phyloP scores from a whole-genome alignment of 2,329 filamentous ascomycete genomes.

The Trichoderma guizhouense region DNA sequence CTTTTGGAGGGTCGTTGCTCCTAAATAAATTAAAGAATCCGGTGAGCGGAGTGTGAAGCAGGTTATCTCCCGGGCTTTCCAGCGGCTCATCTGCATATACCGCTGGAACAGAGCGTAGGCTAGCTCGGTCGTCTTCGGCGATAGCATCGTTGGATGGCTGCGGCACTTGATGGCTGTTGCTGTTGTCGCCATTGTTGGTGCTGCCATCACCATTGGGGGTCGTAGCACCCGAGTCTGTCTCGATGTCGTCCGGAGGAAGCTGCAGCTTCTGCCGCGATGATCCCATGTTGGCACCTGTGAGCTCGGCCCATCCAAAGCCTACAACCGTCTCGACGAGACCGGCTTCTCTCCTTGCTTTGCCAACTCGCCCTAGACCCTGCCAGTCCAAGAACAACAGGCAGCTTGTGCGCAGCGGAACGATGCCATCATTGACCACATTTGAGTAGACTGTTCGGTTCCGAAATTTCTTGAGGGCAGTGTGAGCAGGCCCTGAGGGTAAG shows the following conservation, averaged over 20 bases:
- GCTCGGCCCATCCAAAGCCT: slow-evolving; percentile 90
- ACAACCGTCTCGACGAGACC: slow-evolving; percentile 90
- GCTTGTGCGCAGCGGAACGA: slow-evolving; percentile 90
- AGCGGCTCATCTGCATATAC: slow-evolving; percentile 27
- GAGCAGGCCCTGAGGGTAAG: slow-evolving; percentile 85
- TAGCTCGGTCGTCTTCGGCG: slow-evolving; percentile 62
- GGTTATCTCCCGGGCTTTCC: slow-evolving; percentile 29
- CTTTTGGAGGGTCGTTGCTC: slow-evolving; percentile 49
- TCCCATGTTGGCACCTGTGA: slow-evolving; percentile 67
- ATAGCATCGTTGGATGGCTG: slow-evolving; percentile 65
- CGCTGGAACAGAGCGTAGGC: slow-evolving; percentile 46
- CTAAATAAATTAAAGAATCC: slow-evolving; percentile 74
- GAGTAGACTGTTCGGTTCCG: slow-evolving; percentile 90
- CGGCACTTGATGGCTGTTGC: slow-evolving; percentile 59
- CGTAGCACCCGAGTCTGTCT: slow-evolving; percentile 33
- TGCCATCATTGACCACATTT: slow-evolving; percentile 96
- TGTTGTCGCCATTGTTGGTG: slow-evolving; percentile 26
- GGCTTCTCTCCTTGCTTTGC: slow-evolving; percentile 89
- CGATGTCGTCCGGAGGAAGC: slow-evolving; percentile 35
- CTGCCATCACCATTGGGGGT: slow-evolving; percentile 27
- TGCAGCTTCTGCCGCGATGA: slow-evolving; percentile 45
- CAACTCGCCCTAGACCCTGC: slow-evolving; percentile 87
- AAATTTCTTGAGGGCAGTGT: slow-evolving; percentile 82
- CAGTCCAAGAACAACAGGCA: slow-evolving; percentile 96
- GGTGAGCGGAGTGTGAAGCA: slow-evolving; percentile 51